These are phyloP conservation scores for Middelhovenomyces tepae DNA, from an alignment of 805 yeast species.

Conservation along the genomic window DNA sequence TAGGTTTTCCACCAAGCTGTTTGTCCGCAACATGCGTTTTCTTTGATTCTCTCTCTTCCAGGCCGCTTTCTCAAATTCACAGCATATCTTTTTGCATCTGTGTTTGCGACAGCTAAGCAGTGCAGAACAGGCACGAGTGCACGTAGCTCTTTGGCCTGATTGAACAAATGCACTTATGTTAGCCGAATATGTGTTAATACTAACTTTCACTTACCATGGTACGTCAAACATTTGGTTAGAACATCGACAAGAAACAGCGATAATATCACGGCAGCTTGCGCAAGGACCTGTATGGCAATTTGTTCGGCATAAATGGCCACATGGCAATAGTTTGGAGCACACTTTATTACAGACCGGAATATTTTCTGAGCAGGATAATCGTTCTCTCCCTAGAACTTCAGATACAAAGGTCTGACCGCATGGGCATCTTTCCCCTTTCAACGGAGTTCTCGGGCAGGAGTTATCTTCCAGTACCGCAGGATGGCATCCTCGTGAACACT, in stretches of 20 bases:
- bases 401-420: constrained; percentile 61
- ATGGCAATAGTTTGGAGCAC: constrained; percentile 55
- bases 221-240: constrained; percentile 41
- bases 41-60: constrained; percentile 41
- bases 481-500: constrained; percentile 45
- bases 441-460: constrained; percentile 60
- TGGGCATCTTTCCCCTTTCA: constrained; percentile 53
- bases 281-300: constrained; percentile 75
- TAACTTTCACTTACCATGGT: constrained; percentile 37
- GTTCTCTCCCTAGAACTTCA: constrained; percentile 30
- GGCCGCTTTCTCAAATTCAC: constrained; percentile 58
- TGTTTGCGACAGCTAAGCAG: constrained; percentile 74
- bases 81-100: constrained; percentile 60
- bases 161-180: constrained; percentile 41
- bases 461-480: constrained; percentile 33
- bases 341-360: constrained; percentile 62
- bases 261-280: constrained; percentile 50
- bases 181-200: no score
- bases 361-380: constrained; percentile 64
- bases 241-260: constrained; percentile 55
- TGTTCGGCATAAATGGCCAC: constrained; percentile 66
- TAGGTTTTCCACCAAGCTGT: constrained; percentile 38
- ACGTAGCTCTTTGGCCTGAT: constrained; percentile 45
- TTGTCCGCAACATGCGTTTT: constrained; percentile 42
- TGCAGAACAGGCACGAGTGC: constrained; percentile 66